Percentiles rank a stretch among this genome's conserved stretches.
Conservation (phyloP, 495 filamentous ascomycete species). For the Trichoderma erinaceum region DNA sequence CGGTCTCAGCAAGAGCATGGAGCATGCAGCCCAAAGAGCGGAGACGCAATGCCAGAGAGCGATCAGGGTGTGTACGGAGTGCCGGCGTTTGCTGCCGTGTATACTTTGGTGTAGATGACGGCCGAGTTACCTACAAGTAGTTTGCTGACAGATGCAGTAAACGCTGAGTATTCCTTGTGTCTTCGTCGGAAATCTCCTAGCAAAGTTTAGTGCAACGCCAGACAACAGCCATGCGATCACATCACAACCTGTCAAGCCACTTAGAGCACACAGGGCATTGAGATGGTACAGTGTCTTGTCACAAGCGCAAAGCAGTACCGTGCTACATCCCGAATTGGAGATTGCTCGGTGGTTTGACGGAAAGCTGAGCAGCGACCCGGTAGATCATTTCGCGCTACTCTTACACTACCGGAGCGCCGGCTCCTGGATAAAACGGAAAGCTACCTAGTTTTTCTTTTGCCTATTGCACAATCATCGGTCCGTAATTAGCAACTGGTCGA, state of each 20-base stretch:
- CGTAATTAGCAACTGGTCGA: neutral
- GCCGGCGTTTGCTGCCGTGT: neutral
- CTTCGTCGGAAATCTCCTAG: neutral
- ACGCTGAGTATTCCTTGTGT: neutral
- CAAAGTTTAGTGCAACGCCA: neutral
- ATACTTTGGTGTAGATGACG: neutral
- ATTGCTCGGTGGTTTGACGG: neutral
- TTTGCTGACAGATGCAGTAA: neutral
- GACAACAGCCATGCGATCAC: too few species aligned
- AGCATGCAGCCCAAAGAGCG: conserved; percentile 12
- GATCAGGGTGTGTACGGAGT: neutral
- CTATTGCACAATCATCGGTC: neutral
- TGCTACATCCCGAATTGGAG: neutral
- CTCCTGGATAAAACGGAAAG: neutral
- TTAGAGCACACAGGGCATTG: neutral
- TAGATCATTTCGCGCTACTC: neutral
- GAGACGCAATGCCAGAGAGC: conserved; percentile 7
- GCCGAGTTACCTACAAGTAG: neutral
- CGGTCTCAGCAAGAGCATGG: neutral
- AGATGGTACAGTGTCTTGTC: neutral
- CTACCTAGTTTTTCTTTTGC: neutral
- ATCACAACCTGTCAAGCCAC: neutral
- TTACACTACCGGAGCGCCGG: neutral
- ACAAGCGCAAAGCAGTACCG: neutral
- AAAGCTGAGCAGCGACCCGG: neutral